phyloP scores from a whole-genome alignment of 768 basidiomycete species.

The Lentinula boryana region DNA sequence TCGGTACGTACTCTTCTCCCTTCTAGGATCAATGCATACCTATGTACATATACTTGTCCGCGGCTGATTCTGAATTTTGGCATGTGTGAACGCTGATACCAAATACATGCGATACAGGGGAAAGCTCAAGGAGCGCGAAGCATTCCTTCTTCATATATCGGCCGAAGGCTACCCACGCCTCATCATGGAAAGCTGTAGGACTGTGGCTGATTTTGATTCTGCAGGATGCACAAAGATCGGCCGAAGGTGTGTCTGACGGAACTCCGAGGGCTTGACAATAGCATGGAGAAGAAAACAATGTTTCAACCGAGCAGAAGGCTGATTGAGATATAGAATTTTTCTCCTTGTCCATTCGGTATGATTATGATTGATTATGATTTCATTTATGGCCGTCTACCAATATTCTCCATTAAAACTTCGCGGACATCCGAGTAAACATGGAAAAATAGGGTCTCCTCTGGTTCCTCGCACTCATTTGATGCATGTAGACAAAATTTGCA shows the following conservation, averaged over 20 bases:
- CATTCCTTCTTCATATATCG: not conserved
- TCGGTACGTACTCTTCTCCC: not conserved
- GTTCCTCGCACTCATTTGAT: too few species aligned
- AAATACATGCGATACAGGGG: not conserved
- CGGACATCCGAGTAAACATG: too few species aligned
- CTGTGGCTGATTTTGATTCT: not conserved
- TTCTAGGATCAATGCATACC: not conserved
- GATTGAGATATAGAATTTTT: too few species aligned
- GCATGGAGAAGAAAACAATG: not conserved
- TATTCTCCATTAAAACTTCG: too few species aligned
- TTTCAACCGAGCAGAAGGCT: not conserved
- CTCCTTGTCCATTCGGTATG: too few species aligned
- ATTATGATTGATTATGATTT: too few species aligned
- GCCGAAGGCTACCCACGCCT: not conserved
- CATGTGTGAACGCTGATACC: not conserved
- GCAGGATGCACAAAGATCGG: not conserved
- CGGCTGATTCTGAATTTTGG: not conserved
- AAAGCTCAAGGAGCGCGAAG: not conserved
- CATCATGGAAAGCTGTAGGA: not conserved
- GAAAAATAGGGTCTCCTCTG: too few species aligned
- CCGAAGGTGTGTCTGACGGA: not conserved
- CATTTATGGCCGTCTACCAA: too few species aligned
- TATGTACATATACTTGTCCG: not conserved
- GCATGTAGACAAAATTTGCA: too few species aligned
- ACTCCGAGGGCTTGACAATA: not conserved